Conservation (phyloP, 148 eudicot genomes). For the Oxyria digyna region DNA sequence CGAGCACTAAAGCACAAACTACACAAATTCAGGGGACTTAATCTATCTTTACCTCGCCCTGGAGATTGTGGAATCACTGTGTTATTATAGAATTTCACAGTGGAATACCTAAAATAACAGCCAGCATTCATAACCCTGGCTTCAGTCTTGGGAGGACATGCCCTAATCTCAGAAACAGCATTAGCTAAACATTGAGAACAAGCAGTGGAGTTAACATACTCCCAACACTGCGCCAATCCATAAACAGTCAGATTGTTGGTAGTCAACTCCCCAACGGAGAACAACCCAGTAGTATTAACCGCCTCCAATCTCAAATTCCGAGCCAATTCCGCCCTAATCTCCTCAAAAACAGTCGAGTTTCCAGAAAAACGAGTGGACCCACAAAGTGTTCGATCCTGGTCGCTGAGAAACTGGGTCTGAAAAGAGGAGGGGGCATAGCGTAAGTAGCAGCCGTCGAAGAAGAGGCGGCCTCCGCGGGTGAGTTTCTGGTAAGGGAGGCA, state of each 20-base stretch:
- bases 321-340: slow-evolving; percentile 14
- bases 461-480: slow-evolving; percentile 23
- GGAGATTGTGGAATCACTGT: background rate
- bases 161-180: slow-evolving; percentile 13
- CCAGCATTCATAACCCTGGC: slow-evolving; percentile 43
- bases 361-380: slow-evolving; percentile 16
- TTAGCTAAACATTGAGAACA: slow-evolving; percentile 31
- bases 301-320: slow-evolving; percentile 20
- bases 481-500: slow-evolving; percentile 23
- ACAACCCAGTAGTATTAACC: slow-evolving; percentile 21
- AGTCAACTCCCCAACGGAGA: slow-evolving; percentile 16
- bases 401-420: slow-evolving; percentile 19
- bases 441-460: slow-evolving; percentile 37
- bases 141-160: slow-evolving; percentile 23
- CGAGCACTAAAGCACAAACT: too few relatives aligned
- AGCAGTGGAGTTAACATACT: slow-evolving; percentile 21
- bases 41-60: background rate
- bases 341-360: slow-evolving; percentile 18
- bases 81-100: slow-evolving; percentile 26
- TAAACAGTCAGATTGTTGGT: slow-evolving; percentile 23
- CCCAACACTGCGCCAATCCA: slow-evolving; percentile 54
- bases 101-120: slow-evolving; percentile 41
- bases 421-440: slow-evolving; percentile 28
- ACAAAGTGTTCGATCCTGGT: slow-evolving; percentile 18
- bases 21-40: background rate